A percentile compares a stretch with the other conserved stretches of the same genome.
phyloP scores from a whole-genome alignment of 1,284 basidiomycete genomes.

The Cerrena zonata region DNA sequence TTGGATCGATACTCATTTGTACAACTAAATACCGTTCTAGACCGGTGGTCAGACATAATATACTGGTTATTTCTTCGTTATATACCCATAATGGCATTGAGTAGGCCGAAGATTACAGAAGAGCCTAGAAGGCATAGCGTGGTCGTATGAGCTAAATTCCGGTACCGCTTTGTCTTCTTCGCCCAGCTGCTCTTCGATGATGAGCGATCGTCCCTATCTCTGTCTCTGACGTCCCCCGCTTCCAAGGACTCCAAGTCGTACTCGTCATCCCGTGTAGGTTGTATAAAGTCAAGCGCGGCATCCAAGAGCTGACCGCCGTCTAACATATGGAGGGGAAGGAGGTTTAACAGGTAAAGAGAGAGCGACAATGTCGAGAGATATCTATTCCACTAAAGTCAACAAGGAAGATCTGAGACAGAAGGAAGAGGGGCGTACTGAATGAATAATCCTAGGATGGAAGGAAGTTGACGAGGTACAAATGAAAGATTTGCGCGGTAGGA shows the following conservation, averaged over 20 bases:
- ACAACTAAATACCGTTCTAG: too few relatives aligned
- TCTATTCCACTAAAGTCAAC: constrained; percentile 32
- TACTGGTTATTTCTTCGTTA: too few relatives aligned
- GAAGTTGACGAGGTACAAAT: constrained; percentile 31
- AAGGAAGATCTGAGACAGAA: background rate
- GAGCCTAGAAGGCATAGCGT: too few relatives aligned
- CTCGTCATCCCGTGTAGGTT: background rate
- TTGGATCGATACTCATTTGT: too few relatives aligned
- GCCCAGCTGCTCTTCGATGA: too few relatives aligned
- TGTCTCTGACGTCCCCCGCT: background rate
- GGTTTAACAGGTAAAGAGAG: constrained; percentile 69
- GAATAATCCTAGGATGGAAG: background rate
- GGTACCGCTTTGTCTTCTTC: too few relatives aligned
- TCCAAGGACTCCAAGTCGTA: background rate
- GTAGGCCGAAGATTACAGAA: too few relatives aligned
- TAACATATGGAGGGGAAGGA: constrained; percentile 57
- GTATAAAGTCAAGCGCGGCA: constrained; percentile 28
- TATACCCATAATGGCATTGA: too few relatives aligned
- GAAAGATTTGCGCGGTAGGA: constrained; percentile 39
- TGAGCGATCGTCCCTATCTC: too few relatives aligned
- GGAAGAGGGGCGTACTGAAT: background rate
- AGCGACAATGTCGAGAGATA: constrained; percentile 58
- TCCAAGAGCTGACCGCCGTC: constrained; percentile 55
- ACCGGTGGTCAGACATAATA: too few relatives aligned
- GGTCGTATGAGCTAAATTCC: too few relatives aligned